Percentiles rank a stretch among this genome's conserved stretches.
Evolutionary conservation across 139 green algal genomes (phyloP).

Genomic region (Ettlia oleoabundans): DNA sequence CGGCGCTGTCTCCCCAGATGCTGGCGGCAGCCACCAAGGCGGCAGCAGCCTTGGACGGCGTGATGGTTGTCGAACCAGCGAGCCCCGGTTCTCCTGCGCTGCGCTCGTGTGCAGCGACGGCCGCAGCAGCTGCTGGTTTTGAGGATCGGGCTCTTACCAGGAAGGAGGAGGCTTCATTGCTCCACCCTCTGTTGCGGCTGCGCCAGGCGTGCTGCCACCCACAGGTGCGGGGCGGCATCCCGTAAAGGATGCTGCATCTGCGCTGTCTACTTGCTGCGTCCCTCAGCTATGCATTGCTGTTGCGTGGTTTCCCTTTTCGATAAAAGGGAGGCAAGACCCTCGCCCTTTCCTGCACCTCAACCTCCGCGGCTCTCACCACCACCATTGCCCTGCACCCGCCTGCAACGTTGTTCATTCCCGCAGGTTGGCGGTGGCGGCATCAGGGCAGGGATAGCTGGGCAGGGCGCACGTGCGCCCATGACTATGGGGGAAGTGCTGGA

Average conservation of each 20-base stretch:
- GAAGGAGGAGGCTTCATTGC: conserved; percentile 61
- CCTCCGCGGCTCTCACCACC: too few relatives aligned
- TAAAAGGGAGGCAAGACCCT: too few relatives aligned
- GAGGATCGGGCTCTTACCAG: conserved; percentile 52
- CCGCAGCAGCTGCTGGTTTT: conserved; percentile 13
- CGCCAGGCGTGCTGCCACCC: conserved; percentile 93
- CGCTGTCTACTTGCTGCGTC: background rate
- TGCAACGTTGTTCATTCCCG: too few relatives aligned
- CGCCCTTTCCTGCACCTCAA: too few relatives aligned
- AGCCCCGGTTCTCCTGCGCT: background rate
- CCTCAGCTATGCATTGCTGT: too few relatives aligned
- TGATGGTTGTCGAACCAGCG: background rate
- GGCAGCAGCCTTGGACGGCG: background rate
- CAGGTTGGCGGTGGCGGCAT: conserved; percentile 81
- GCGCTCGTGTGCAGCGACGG: background rate
- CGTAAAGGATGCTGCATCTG: too few relatives aligned
- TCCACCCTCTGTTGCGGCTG: conserved; percentile 79
- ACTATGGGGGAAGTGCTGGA: conserved; percentile 88
- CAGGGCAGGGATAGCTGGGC: conserved; percentile 37
- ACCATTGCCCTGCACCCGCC: too few relatives aligned
- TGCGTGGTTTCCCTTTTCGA: too few relatives aligned
- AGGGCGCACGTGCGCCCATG: conserved; percentile 58
- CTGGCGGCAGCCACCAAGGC: conserved; percentile 29
- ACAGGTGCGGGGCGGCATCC: conserved; percentile 60
- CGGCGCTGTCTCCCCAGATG: conserved; percentile 49